phyloP scores from a whole-genome alignment of 1,139 yeast genomes.

The Yamadazyma oceani region DNA sequence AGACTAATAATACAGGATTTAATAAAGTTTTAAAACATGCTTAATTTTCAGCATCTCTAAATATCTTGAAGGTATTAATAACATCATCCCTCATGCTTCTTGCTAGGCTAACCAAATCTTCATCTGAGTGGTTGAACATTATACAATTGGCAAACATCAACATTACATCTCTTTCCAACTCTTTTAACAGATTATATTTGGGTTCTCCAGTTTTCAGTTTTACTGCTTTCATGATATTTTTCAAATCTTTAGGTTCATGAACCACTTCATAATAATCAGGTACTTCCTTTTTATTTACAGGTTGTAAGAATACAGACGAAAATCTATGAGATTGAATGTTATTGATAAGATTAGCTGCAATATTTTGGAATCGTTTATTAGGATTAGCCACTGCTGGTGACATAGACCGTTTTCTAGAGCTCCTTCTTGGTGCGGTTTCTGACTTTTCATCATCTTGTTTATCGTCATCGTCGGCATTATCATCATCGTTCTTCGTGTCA shows the following conservation, averaged over 20 bases:
- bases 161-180: constrained; percentile 67
- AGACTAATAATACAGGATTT: constrained; percentile 1
- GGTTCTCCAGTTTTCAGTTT: constrained; percentile 45
- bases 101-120: constrained; percentile 63
- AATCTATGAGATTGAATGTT: constrained; percentile 70
- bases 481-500: constrained; percentile 5
- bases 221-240: constrained; percentile 56
- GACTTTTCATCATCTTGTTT: constrained; percentile 5
- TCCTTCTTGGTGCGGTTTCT: constrained; percentile 5
- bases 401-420: constrained; percentile 16
- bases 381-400: constrained; percentile 32
- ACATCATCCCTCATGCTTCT: constrained; percentile 67
- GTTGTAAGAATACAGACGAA: constrained; percentile 71
- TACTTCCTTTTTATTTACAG: constrained; percentile 67
- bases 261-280: constrained; percentile 66
- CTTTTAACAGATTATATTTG: constrained; percentile 53
- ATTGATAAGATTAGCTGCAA: constrained; percentile 58
- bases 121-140: constrained; percentile 72
- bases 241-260: constrained; percentile 65
- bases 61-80: constrained; percentile 48
- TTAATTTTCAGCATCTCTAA: constrained; percentile 40
- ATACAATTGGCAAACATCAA: constrained; percentile 82
- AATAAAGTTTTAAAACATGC: neutral
- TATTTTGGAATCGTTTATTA: constrained; percentile 52
- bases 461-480: constrained; percentile 1